Base-by-base conservation (phyloP, 805 yeast genomes). In the Cyberlindnera veronae region DNA sequence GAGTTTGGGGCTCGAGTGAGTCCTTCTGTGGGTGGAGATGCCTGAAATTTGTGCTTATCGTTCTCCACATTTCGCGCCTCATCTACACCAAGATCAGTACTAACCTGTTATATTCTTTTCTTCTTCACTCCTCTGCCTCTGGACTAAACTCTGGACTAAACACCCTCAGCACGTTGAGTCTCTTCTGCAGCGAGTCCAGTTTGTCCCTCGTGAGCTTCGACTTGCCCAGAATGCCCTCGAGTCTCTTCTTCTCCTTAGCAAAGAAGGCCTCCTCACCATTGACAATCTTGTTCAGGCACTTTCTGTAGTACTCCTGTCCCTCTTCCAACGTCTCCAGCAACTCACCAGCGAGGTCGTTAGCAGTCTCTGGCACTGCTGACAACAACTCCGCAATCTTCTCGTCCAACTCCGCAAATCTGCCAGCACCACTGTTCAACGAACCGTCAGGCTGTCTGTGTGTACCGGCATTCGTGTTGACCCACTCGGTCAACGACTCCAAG, bases 401-500 rank as follows among this genome's bases (percentile, higher is more conserved):
- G 16, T 53, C 57, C 16, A 50, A 13, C 26, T 42, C 42, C 24
- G 31, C 31, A 23, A 45, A 36, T 40, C 54, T 39, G 14, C 55
- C 62, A 34, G 62, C 62, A 33, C 60, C 34, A 2, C 46, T 42
- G 27, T 51, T 45, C 23, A 71, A 49, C 1, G 53, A 46, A 16
- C 77, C 76, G 44, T 65, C 64, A 3, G 50, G 31, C 6, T 50
- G 53, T 60, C 76, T 63, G 23, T 51, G 51, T 6, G 62, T 55
- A 3, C 64, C 66, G 3, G 67, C 50, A 33, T 63, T 52, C 3
- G 42, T 42, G 45, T 72, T 81, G 17, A 84, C 67, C 61, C 76
- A 81, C 36, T 68, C 68, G 30, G 79, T 72, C 16, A 85, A 64
- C n/a, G 70, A 63, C 11, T 73, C 72, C 21, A 71, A 48, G 40